Evolutionary conservation across 768 basidiomycete species (phyloP), one percentile per base, ranked within the genome.

Genomic region (Lactifluus subvellereus): DNA sequence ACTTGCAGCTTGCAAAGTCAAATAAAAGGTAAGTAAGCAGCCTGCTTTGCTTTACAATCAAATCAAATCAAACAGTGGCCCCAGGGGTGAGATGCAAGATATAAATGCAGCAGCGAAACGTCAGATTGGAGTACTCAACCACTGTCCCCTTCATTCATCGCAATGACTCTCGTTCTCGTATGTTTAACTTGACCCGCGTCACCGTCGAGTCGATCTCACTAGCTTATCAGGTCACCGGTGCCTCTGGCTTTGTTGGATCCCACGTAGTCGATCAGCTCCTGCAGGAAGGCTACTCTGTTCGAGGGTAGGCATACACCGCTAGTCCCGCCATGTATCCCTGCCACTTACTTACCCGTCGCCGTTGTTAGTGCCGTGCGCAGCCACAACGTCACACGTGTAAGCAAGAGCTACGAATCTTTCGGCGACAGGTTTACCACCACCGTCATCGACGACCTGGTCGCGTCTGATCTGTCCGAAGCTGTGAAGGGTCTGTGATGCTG

Each of bases 271-370:
- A 62, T 35, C 71, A 78, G 48, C 73, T 82, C 5, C 68, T 82
- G 22, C 68, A 77, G n/a, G 70, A 71, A 20, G 83, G 84, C 1
- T 81, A 79, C 67, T 74, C 71, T 8, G 83, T 85, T 45, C 73
- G 78, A 66, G 84, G 79, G 77, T 73, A 49, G n/a, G 67, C 33
- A 18, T 20, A 40, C 22, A 3, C 14, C 7, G n/a, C 40, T 16
- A 14, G 13, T 27, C 5, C 33, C 38, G 27, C 3, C n/a, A 2
- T n/a, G 6, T 27, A 6, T 35, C n/a, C 32, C 1, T 37, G 13
- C 8, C 8, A 2, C 37, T 2, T 47, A 54, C 32, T 27, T 22
- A 43, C 5, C 13, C 11, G n/a, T 9, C 3, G 27, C 1, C 33
- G 10, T 60, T 51, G 35, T 27, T 52, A 71, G 70, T 2, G 55